Percentiles rank a stretch among this genome's conserved stretches.
These are phyloP conservation scores for Butyriboletus appendiculatus DNA, from an alignment of 1,284 basidiomycete genomes.

Conservation along the genomic window DNA sequence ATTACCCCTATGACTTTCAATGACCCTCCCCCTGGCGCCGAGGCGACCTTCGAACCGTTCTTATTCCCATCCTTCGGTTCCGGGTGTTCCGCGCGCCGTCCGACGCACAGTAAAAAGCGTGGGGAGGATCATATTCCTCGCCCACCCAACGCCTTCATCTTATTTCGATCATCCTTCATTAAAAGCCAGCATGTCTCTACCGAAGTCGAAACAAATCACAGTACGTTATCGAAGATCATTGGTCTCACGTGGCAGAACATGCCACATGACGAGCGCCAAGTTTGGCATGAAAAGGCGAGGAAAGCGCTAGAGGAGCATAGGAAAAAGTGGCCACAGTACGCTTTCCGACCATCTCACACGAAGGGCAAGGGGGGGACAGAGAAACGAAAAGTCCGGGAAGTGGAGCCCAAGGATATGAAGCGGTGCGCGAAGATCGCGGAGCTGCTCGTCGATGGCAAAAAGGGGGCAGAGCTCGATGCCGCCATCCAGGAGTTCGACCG, in stretches of 20 bases:
- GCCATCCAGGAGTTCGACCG: slow-evolving; percentile 76
- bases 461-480: slow-evolving; percentile 64
- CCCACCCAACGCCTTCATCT: slow-evolving; percentile 87
- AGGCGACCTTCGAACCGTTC: slow-evolving; percentile 36
- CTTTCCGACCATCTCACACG: slow-evolving; percentile 63
- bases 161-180: slow-evolving; percentile 84
- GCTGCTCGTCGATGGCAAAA: slow-evolving; percentile 72
- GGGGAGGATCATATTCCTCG: slow-evolving; percentile 79
- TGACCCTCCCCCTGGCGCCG: slow-evolving; percentile 41
- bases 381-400: slow-evolving; percentile 65
- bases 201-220: slow-evolving; percentile 78
- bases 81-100: slow-evolving; percentile 40
- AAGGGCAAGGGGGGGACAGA: slow-evolving; percentile 46
- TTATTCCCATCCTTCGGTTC: slow-evolving; percentile 46
- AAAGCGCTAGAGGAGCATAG: slow-evolving; percentile 66
- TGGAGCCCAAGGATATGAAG: slow-evolving; percentile 67
- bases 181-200: slow-evolving; percentile 73
- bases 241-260: slow-evolving; percentile 75
- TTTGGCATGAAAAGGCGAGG: slow-evolving; percentile 71
- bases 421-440: slow-evolving; percentile 79
- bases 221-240: slow-evolving; percentile 73
- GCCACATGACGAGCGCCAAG: slow-evolving; percentile 64
- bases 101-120: slow-evolving; percentile 61
- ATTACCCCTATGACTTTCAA: slow-evolving; percentile 62
- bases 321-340: slow-evolving; percentile 67